phyloP scores from a whole-genome alignment of 164 flowering plant genomes.

The Stephania cephalantha region DNA sequence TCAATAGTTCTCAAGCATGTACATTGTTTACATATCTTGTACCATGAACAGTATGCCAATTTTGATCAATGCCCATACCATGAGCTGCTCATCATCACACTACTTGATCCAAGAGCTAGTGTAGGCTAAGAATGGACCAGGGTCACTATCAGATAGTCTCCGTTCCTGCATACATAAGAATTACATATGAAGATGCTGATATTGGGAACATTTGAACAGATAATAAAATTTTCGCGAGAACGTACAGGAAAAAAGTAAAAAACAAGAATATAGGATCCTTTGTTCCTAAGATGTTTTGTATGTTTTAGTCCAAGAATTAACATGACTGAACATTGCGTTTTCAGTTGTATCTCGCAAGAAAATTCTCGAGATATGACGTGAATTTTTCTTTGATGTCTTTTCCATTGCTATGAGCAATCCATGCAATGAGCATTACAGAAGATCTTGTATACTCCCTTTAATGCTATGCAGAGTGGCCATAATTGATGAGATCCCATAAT shows the following conservation, averaged over 20 bases:
- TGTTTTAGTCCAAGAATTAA: neutral
- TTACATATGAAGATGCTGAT: neutral
- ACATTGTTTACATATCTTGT: neutral
- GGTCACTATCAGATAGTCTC: neutral
- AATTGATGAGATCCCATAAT: neutral
- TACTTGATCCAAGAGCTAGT: too few relatives aligned
- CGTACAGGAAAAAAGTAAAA: too few relatives aligned
- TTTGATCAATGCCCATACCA: too few relatives aligned
- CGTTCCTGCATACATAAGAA: neutral
- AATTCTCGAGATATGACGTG: too few relatives aligned
- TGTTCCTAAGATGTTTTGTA: too few relatives aligned
- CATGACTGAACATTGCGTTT: neutral
- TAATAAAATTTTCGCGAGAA: too few relatives aligned
- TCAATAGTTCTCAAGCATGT: neutral
- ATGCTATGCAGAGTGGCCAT: neutral
- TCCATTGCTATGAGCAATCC: too few relatives aligned
- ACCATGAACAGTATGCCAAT: neutral
- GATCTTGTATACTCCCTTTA: neutral
- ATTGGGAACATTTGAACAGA: neutral
- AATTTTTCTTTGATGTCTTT: too few relatives aligned
- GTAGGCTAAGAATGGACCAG: neutral
- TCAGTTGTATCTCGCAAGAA: too few relatives aligned
- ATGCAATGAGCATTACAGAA: neutral
- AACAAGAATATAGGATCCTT: too few relatives aligned
- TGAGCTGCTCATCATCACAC: too few relatives aligned